A percentile compares a stretch with the other conserved stretches of the same genome.
Evolutionary conservation across 2,329 filamentous ascomycete species (phyloP).

Genomic region (Ceratocystis lukuohia): DNA sequence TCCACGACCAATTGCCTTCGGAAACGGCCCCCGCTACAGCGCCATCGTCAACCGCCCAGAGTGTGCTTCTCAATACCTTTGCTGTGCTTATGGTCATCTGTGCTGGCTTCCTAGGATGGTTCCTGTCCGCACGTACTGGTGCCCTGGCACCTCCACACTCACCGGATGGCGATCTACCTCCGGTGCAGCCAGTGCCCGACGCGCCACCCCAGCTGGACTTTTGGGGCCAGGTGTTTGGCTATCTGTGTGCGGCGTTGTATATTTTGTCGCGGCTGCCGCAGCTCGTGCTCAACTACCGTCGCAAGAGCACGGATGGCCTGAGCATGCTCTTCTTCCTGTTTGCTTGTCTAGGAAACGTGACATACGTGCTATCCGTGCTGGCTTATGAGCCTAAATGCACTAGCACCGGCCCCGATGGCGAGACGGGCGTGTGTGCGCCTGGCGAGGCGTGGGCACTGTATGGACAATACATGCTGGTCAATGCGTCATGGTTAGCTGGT

Average conservation of each 20-base stretch:
- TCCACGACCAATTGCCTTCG: slow-evolving; percentile 35
- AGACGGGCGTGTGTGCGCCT: slow-evolving; percentile 38
- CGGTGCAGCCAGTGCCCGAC: slow-evolving; percentile 26
- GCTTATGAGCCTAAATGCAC: slow-evolving; percentile 68
- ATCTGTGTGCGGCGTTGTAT: slow-evolving; percentile 79
- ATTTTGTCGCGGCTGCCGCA: slow-evolving; percentile 83
- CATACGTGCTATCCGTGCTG: slow-evolving; percentile 82
- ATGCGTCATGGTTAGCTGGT: slow-evolving; percentile 79
- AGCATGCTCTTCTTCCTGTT: slow-evolving; percentile 94
- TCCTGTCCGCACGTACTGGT: slow-evolving; percentile 41
- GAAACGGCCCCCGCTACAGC: not conserved
- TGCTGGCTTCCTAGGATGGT: slow-evolving; percentile 79
- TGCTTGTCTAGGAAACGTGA: slow-evolving; percentile 87
- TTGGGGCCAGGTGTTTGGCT: slow-evolving; percentile 83
- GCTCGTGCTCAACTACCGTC: slow-evolving; percentile 77
- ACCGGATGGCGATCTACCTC: slow-evolving; percentile 25
- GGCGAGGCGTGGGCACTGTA: slow-evolving; percentile 59
- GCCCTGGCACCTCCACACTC: not conserved
- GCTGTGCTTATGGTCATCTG: slow-evolving; percentile 70
- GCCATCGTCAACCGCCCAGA: slow-evolving; percentile 38
- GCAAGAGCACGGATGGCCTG: slow-evolving; percentile 86
- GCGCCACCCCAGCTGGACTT: slow-evolving; percentile 48
- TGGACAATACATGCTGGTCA: slow-evolving; percentile 71
- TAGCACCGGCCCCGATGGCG: slow-evolving; percentile 20
- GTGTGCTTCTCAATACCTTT: slow-evolving; percentile 57